Evolutionary conservation across 1,139 yeast species (phyloP).

Genomic region (Candida frijolesensis): DNA sequence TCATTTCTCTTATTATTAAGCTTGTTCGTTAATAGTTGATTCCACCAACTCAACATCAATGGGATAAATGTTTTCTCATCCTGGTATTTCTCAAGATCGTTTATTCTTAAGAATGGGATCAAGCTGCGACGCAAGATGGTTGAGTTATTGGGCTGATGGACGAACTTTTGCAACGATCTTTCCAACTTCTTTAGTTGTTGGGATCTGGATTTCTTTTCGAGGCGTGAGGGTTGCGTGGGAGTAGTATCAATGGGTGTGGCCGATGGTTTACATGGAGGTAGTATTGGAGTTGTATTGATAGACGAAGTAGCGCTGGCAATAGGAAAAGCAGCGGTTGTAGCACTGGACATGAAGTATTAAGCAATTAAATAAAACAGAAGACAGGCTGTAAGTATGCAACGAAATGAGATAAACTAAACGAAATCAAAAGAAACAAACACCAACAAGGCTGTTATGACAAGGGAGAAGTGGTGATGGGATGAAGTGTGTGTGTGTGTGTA

Average conservation of each 20-base stretch:
- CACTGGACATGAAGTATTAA: background rate
- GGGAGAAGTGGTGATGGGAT: background rate
- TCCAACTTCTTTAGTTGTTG: slow-evolving; percentile 4
- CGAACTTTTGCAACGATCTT: slow-evolving; percentile 1
- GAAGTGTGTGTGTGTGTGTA: no score
- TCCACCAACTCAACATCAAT: slow-evolving; percentile 6
- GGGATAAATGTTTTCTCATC: slow-evolving; percentile 1
- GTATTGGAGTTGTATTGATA: background rate
- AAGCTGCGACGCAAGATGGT: slow-evolving; percentile 2
- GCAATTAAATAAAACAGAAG: background rate
- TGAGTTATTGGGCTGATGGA: slow-evolving; percentile 1
- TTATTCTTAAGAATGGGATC: slow-evolving; percentile 1
- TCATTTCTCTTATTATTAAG: slow-evolving; percentile 4
- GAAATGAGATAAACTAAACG: background rate
- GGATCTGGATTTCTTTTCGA: background rate
- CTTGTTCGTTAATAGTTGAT: background rate
- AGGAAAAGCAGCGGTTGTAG: background rate
- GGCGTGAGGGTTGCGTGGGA: background rate
- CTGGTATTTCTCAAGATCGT: background rate
- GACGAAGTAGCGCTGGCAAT: background rate
- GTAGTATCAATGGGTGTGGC: background rate
- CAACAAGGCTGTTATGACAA: background rate
- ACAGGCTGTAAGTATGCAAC: background rate
- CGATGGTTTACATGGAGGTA: background rate
- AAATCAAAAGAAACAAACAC: background rate